Evolutionary conservation across 495 filamentous ascomycete species (phyloP).

Genomic region (Penicillium cinerascens): DNA sequence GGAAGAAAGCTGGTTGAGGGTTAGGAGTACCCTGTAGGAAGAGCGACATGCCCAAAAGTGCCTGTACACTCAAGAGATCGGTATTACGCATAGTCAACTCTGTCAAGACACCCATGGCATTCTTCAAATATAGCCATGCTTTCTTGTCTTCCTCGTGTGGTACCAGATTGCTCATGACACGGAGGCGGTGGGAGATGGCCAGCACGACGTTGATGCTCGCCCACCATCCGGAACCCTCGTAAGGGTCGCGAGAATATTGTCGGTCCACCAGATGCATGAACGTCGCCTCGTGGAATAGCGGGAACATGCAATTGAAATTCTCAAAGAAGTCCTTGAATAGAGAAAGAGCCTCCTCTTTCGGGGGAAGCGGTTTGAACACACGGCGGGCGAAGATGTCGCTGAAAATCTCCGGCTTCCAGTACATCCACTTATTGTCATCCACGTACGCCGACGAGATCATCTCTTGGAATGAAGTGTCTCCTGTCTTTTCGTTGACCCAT

Average conservation of each 20-base stretch:
- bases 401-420: conserved; percentile 96
- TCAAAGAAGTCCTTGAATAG: conserved; percentile 91
- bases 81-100: conserved; percentile 95
- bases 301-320: conserved; percentile 98
- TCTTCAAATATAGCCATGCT: conserved; percentile 94
- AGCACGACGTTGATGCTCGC: conserved; percentile 92
- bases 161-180: conserved; percentile 93
- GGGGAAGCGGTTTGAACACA: conserved; percentile 77
- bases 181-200: conserved; percentile 84
- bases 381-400: conserved; percentile 84
- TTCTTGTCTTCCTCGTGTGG: conserved; percentile 88
- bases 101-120: conserved; percentile 86
- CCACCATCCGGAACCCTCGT: conserved; percentile 97
- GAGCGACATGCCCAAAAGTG: conserved; percentile 88
- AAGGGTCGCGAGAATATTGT: conserved; percentile 90
- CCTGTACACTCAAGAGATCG: conserved; percentile 94
- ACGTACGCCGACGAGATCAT: conserved; percentile 85
- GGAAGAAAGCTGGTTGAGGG: conserved; percentile 89
- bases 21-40: conserved; percentile 97
- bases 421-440: conserved; percentile 89
- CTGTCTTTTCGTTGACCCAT: conserved; percentile 98
- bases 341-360: conserved; percentile 75
- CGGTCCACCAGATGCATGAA: conserved; percentile 95
- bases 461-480: conserved; percentile 87
- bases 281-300: conserved; percentile 93